These are phyloP conservation scores for Ogataea hybrid DNA, from an alignment of 1,139 yeast genomes.

Conservation along the genomic window DNA sequence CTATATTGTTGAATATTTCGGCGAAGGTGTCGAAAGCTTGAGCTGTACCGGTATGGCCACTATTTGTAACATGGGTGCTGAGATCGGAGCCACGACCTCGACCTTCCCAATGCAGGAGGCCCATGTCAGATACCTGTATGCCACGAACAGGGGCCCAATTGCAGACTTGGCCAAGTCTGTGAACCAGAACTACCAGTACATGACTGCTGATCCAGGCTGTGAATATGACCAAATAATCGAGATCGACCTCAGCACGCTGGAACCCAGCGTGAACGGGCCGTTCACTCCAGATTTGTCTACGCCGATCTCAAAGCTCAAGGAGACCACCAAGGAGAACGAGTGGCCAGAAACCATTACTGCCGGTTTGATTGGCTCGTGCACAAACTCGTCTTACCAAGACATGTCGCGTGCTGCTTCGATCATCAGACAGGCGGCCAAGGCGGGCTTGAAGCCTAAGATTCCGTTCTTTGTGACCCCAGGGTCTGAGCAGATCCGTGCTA, in stretches of 20 bases:
- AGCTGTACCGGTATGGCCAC: slow-evolving; percentile 99
- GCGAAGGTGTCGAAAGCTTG: slow-evolving; percentile 82
- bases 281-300: slow-evolving; percentile 94
- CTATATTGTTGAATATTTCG: slow-evolving; percentile 90
- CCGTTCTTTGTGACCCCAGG: slow-evolving; percentile 97
- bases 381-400: slow-evolving; percentile 96
- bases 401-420: slow-evolving; percentile 93
- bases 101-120: slow-evolving; percentile 94
- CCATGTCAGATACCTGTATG: slow-evolving; percentile 72
- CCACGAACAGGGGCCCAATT: slow-evolving; percentile 79
- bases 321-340: slow-evolving; percentile 57
- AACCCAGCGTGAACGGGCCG: slow-evolving; percentile 93
- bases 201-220: slow-evolving; percentile 78
- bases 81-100: slow-evolving; percentile 97
- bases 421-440: slow-evolving; percentile 77
- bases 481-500: slow-evolving; percentile 97
- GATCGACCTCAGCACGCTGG: slow-evolving; percentile 69
- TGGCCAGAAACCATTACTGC: slow-evolving; percentile 87
- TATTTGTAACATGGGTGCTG: slow-evolving; percentile 99
- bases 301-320: slow-evolving; percentile 70
- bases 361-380: slow-evolving; percentile 96
- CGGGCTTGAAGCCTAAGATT: slow-evolving; percentile 87
- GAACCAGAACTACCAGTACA: slow-evolving; percentile 55
- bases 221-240: slow-evolving; percentile 83
- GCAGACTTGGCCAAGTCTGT: slow-evolving; percentile 77